Conservation (phyloP, 2,329 filamentous ascomycete genomes). For the Arthrobotrys sinensis region DNA sequence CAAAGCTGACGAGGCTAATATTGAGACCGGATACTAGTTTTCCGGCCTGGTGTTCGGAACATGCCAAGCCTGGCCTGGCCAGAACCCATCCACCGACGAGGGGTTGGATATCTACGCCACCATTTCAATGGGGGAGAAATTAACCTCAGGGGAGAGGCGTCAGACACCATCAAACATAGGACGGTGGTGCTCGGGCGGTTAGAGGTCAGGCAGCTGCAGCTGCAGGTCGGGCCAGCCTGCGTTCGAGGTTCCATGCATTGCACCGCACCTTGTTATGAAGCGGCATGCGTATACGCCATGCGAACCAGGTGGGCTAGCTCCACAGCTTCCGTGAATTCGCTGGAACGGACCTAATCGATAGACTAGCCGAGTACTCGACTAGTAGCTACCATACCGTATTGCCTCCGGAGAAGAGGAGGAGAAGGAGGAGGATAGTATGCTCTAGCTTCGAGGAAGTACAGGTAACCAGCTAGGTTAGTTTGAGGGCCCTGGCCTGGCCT, state of each 20-base stretch:
- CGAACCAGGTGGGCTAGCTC: too few relatives aligned
- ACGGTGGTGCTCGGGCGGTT: neutral
- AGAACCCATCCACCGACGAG: constrained; percentile 7
- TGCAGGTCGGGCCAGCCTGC: constrained; percentile 13
- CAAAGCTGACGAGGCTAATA: too few relatives aligned
- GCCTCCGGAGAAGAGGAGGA: too few relatives aligned
- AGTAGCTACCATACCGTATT: too few relatives aligned
- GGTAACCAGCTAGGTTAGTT: too few relatives aligned
- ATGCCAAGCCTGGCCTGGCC: constrained; percentile 7
- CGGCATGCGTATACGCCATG: neutral
- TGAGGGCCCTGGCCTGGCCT: too few relatives aligned
- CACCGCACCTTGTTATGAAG: constrained; percentile 2
- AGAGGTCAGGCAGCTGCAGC: constrained; percentile 5
- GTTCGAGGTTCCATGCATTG: neutral
- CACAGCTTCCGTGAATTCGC: constrained; percentile 6
- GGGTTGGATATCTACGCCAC: constrained; percentile 5
- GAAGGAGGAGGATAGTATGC: too few relatives aligned
- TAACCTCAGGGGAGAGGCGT: constrained; percentile 1
- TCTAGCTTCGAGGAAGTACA: too few relatives aligned
- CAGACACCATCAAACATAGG: too few relatives aligned
- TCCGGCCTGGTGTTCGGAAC: neutral
- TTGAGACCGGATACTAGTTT: too few relatives aligned
- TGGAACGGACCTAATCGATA: too few relatives aligned
- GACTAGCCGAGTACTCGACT: too few relatives aligned
- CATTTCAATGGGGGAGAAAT: neutral